These are phyloP conservation scores for Phytophthora agathidicida DNA, from an alignment of 352 stramenopile genomes.

Conservation along the genomic window DNA sequence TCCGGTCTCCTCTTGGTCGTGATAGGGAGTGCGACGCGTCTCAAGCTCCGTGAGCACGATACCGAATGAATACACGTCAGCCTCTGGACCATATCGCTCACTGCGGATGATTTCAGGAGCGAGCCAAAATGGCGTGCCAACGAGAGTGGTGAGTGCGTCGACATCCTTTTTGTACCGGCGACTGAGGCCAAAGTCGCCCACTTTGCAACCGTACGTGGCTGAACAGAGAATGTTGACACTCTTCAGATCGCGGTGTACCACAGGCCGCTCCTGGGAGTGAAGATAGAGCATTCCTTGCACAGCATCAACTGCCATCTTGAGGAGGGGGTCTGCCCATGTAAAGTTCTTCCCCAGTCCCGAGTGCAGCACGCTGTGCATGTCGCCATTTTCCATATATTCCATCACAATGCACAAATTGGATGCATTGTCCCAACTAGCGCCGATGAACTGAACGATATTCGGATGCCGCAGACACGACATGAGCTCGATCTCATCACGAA, in stretches of 20 bases:
- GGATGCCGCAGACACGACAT: constrained; percentile 87
- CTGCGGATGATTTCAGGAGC: constrained; percentile 89
- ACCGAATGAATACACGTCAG: constrained; percentile 90
- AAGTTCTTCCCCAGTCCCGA: constrained; percentile 82
- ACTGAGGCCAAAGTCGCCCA: constrained; percentile 88
- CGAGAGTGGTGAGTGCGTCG: constrained; percentile 83
- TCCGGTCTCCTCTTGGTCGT: constrained; percentile 73
- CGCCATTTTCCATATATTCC: constrained; percentile 90
- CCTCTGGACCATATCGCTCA: constrained; percentile 77
- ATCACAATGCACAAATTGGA: constrained; percentile 91
- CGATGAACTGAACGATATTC: constrained; percentile 92
- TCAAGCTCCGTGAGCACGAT: constrained; percentile 90
- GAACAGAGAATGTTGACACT: constrained; percentile 91
- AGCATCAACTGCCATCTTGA: constrained; percentile 89
- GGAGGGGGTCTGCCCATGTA: constrained; percentile 82
- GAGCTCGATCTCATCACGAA: constrained; percentile 87
- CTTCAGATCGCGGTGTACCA: constrained; percentile 89
- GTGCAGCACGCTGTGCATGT: constrained; percentile 89
- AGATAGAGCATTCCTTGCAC: constrained; percentile 90
- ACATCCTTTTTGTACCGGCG: constrained; percentile 82
- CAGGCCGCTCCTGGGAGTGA: constrained; percentile 81
- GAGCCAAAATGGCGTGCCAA: constrained; percentile 89
- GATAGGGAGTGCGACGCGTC: constrained; percentile 81
- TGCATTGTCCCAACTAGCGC: constrained; percentile 88
- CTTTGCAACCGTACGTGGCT: constrained; percentile 88